Conservation (phyloP, 257 asterid species). For the Primulina eburnea region DNA sequence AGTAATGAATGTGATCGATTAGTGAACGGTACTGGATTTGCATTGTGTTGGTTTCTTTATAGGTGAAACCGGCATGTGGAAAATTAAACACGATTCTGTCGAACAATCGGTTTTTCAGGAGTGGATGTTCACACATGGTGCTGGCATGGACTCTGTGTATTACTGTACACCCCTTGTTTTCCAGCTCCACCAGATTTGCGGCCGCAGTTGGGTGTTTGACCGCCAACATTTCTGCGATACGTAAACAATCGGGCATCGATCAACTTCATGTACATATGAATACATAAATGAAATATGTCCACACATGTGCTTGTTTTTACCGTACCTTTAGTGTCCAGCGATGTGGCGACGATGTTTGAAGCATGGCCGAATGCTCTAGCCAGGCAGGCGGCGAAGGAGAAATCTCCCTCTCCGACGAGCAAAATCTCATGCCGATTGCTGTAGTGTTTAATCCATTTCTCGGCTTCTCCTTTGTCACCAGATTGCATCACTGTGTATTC, state of each 20-base stretch:
- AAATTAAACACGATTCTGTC: conserved; percentile 19
- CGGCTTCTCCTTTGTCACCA: background rate
- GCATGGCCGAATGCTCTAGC: conserved; percentile 26
- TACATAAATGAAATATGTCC: background rate
- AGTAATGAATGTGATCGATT: no score
- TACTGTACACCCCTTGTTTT: conserved; percentile 1
- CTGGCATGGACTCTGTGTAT: conserved; percentile 21
- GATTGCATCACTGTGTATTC: background rate
- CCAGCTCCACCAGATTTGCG: background rate
- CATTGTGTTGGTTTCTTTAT: background rate
- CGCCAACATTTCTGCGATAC: background rate
- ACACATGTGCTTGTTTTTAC: background rate
- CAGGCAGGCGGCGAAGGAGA: conserved; percentile 20
- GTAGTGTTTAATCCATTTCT: conserved; percentile 25
- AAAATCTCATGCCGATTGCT: conserved; percentile 21
- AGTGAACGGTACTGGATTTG: background rate
- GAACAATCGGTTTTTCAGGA: background rate
- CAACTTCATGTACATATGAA: background rate
- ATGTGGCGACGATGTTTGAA: conserved; percentile 23
- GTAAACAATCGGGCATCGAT: background rate
- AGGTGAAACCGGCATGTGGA: background rate
- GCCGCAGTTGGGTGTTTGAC: conserved; percentile 1
- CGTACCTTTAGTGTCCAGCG: conserved; percentile 24
- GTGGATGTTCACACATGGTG: conserved; percentile 3
- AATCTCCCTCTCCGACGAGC: conserved; percentile 32